Conservation (phyloP, 352 stramenopile genomes). For the Phytophthora litchii region DNA sequence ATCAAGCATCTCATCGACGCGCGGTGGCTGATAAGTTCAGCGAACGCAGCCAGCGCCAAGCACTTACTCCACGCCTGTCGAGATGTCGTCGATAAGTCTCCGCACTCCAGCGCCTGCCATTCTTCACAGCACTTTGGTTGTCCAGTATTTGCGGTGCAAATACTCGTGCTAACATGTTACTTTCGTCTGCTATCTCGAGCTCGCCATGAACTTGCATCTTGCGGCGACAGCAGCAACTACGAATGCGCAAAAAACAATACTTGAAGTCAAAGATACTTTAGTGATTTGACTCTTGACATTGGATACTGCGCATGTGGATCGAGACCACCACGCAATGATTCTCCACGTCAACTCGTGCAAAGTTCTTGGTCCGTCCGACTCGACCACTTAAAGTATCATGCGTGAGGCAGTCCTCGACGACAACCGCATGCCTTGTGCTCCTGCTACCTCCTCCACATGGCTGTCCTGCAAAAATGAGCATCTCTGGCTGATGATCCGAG, state of each 20-base stretch:
- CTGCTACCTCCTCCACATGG: slow-evolving; percentile 2
- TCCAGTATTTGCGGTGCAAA: too few species aligned
- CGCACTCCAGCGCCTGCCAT: slow-evolving; percentile 6
- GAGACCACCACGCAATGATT: not conserved
- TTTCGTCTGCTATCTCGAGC: not conserved
- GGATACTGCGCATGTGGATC: not conserved
- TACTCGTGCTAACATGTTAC: too few species aligned
- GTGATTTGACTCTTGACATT: not conserved
- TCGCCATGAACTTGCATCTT: not conserved
- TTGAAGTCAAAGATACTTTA: slow-evolving; percentile 27
- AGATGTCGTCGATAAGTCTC: slow-evolving; percentile 11
- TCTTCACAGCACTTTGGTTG: slow-evolving; percentile 6
- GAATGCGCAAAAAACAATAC: not conserved
- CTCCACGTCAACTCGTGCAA: slow-evolving; percentile 6
- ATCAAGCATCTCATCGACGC: slow-evolving; percentile 2
- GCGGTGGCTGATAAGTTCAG: slow-evolving; percentile 27
- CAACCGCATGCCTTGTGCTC: slow-evolving; percentile 11
- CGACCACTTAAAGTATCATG: slow-evolving; percentile 18
- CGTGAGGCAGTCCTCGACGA: slow-evolving; percentile 17
- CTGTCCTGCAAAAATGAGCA: slow-evolving; percentile 3
- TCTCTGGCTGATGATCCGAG: slow-evolving; percentile 10
- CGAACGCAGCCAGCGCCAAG: slow-evolving; percentile 10
- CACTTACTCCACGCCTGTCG: slow-evolving; percentile 10
- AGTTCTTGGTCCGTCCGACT: not conserved
- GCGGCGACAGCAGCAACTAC: too few species aligned